A percentile compares a stretch with the other conserved stretches of the same genome.
phyloP scores from a whole-genome alignment of 768 basidiomycete species.

The Lenzites betulinus region DNA sequence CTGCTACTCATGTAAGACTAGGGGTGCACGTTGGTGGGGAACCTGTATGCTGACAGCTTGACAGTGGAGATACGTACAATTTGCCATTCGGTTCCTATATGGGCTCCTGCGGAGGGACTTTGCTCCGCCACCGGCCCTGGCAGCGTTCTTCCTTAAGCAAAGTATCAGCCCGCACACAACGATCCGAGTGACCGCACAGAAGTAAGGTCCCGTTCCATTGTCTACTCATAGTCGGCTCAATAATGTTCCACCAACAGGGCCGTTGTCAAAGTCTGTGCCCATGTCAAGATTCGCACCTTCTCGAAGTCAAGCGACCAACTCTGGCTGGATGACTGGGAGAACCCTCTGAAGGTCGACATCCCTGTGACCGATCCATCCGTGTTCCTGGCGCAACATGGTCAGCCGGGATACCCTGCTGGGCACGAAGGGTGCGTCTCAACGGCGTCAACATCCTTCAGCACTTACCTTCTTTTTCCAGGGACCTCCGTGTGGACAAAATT shows the following conservation, averaged over 20 bases:
- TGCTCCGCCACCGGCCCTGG: conserved; percentile 51
- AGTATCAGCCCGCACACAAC: conserved; percentile 70
- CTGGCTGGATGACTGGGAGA: conserved; percentile 74
- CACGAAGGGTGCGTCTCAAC: conserved; percentile 18
- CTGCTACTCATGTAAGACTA: conserved; percentile 68
- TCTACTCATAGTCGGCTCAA: conserved; percentile 1
- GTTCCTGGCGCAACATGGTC: conserved; percentile 49
- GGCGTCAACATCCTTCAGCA: conserved; percentile 1
- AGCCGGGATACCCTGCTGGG: conserved; percentile 17
- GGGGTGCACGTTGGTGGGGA: background rate
- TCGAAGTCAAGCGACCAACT: conserved; percentile 62
- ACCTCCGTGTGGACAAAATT: conserved; percentile 71
- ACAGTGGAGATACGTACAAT: conserved; percentile 86
- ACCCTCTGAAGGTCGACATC: conserved; percentile 55
- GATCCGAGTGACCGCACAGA: conserved; percentile 65
- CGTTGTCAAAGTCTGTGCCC: conserved; percentile 62
- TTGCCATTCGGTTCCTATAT: conserved; percentile 61
- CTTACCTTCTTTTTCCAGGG: conserved; percentile 28
- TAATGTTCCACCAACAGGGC: conserved; percentile 46
- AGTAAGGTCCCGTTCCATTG: conserved; percentile 40
- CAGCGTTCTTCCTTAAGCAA: conserved; percentile 65
- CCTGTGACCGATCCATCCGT: conserved; percentile 47
- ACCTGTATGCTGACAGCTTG: conserved; percentile 4
- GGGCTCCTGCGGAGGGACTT: conserved; percentile 66
- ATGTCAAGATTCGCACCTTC: conserved; percentile 77